Evolutionary conservation across 352 stramenopile species (phyloP), one percentile per base, ranked within the genome.

Genomic region (Phytophthora constricta): DNA sequence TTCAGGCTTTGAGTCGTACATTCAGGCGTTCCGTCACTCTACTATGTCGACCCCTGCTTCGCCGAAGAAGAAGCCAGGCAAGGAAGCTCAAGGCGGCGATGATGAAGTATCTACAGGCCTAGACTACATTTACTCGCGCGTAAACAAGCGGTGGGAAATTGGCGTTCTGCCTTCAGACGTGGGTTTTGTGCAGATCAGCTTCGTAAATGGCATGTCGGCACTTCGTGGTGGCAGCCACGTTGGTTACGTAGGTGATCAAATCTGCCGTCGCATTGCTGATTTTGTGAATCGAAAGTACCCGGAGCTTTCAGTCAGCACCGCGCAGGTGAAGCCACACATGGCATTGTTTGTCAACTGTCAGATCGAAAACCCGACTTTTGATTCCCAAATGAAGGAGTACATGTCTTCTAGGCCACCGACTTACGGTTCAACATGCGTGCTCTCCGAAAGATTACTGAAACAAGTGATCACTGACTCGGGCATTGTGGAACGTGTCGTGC

Each of bases 361-460:
- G 49, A 97, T 99, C 20, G 94, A 99, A 57, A 99, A 99, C 75
- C 98, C 98, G 17, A 98, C 96, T 2, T 99, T 99, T 71, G 98
- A 99, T 70, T 99, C 95, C 55, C 98, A 99, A 68, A 99, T 98
- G 64, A 99, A 99, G 74, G 98, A 99, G 73, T 97, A 92, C 60
- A 93, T 99, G 50, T 99, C 97, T 3, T 99, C 95, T 2, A 82
- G 86, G 4, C 83, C 88, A 13, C 79, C 83, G 14, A 86, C 84
- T 0, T 98, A 97, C 63, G 90, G 89, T 17, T 98, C 90, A 16
- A 88, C 89, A 5, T 98, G 93, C 45, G 87, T 94, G 19, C 81
- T 99, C 19, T 95, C 94, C 3, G 96, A 99, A 31, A 88, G 94
- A 28, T 97, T 99, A 42, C 73, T 99, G 20, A 99, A 99, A 65